Evolutionary conservation across 1,139 yeast genomes (phyloP), one percentile per base, ranked within the genome.

Genomic region (Nakaseomyces bracarensis): DNA sequence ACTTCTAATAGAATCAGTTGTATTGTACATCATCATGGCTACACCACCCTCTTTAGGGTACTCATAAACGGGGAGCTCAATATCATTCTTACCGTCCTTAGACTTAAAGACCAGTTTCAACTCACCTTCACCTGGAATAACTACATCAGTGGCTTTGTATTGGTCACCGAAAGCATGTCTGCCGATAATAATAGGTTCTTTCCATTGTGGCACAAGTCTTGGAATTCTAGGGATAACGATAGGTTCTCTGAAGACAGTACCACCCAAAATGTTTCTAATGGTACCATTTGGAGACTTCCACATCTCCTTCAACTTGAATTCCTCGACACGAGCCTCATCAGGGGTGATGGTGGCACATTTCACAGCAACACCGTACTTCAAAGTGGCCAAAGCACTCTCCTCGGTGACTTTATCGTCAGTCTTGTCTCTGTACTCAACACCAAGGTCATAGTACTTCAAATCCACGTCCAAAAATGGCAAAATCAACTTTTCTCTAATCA

Each of bases 341-440:
- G 96, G 96, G 19, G 96, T 87, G 65, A 87, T 87, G 44, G 96
- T 87, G 42, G 96, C 96, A 70, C 96, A 87, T 70, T 87, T 87
- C 58, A 87, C 81, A 47, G 94, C 96, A 38, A 87, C 96, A 44
- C 86, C 84, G 65, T 84, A 80, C 68, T 87, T 73, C 65, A 78
- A 72, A 55, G 84, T 86, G 43, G 96, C 96, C 49, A 82, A 71
- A 30, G 96, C 96, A 6, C 96, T 85, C 51, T 87, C 96, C 42
- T 72, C 64, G 21, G 96, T 89, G 58, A 87, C 85, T 67, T 84
- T 69, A 64, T 87, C 96, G 55, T 85, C 74, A 39, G 96, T 87
- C 53, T 75, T 64, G 66, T 87, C 96, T 64, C 96, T 77, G 65
- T 79, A 71, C 64, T 80, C 79, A 51, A 87, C 80, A 30, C 95